phyloP scores from a whole-genome alignment of 371 early-diverging fungal genomes.

The Neoconidiobolus thromboides region DNA sequence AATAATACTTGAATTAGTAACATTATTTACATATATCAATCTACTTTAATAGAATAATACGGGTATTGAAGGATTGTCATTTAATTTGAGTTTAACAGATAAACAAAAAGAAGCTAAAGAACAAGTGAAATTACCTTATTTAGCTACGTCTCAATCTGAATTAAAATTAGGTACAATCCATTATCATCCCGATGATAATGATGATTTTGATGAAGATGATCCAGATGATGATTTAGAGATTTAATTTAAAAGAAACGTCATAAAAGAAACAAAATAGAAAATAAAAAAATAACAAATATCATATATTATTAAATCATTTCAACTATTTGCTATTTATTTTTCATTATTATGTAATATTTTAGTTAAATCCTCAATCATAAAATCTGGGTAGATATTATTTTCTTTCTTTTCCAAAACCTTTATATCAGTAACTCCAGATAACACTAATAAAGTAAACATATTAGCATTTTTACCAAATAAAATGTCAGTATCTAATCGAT shows the following conservation, averaged over 20 bases:
- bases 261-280: too few species aligned
- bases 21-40: too few species aligned
- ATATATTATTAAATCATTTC: too few species aligned
- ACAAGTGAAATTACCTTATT: constrained; percentile 37
- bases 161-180: constrained; percentile 15
- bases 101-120: constrained; percentile 41
- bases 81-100: constrained; percentile 53
- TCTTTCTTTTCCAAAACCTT: not conserved
- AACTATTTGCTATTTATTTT: too few species aligned
- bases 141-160: constrained; percentile 3
- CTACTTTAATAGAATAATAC: too few species aligned
- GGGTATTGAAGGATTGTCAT: constrained; percentile 13
- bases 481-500: constrained; percentile 88
- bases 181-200: constrained; percentile 43
- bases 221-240: constrained; percentile 57
- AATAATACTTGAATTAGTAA: too few species aligned
- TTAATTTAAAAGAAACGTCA: constrained; percentile 10
- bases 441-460: constrained; percentile 72
- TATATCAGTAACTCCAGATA: constrained; percentile 42
- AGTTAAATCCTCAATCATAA: too few species aligned
- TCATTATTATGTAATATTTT: too few species aligned
- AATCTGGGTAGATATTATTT: too few species aligned
- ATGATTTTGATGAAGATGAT: constrained; percentile 55
- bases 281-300: too few species aligned
- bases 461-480: constrained; percentile 77